These are phyloP conservation scores for Phytophthora idaei DNA, from an alignment of 352 stramenopile genomes.

Conservation along the genomic window DNA sequence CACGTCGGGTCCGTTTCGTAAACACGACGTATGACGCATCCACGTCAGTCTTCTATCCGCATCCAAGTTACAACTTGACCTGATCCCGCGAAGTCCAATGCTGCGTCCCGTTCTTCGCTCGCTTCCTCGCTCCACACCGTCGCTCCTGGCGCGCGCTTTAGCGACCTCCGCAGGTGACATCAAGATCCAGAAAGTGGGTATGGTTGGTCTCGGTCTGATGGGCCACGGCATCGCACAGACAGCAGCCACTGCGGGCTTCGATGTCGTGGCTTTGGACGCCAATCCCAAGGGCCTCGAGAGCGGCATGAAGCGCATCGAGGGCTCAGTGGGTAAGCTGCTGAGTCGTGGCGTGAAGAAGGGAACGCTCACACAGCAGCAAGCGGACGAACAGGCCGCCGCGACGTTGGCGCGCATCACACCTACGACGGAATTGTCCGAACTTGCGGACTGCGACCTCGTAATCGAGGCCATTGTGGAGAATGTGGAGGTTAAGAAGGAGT, in stretches of 20 bases:
- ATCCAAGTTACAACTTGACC: neutral
- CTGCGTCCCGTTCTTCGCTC: slow-evolving; percentile 21
- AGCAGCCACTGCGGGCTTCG: slow-evolving; percentile 81
- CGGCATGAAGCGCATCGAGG: slow-evolving; percentile 92
- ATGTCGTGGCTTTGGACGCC: slow-evolving; percentile 86
- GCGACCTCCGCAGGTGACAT: slow-evolving; percentile 39
- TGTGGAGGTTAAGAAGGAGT: slow-evolving; percentile 92
- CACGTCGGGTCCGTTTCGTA: slow-evolving; percentile 22
- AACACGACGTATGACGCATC: slow-evolving; percentile 26
- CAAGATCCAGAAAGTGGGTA: slow-evolving; percentile 90
- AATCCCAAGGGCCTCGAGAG: slow-evolving; percentile 78
- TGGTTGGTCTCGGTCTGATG: slow-evolving; percentile 97
- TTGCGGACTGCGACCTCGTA: slow-evolving; percentile 94
- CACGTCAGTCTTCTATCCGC: slow-evolving; percentile 22
- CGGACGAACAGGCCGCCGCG: slow-evolving; percentile 61
- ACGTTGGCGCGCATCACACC: slow-evolving; percentile 87
- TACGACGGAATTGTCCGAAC: slow-evolving; percentile 86
- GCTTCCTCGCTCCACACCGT: slow-evolving; percentile 20
- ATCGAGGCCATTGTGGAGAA: slow-evolving; percentile 99
- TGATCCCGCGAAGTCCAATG: slow-evolving; percentile 1
- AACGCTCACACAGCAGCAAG: slow-evolving; percentile 80
- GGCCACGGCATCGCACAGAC: slow-evolving; percentile 97
- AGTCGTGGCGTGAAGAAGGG: slow-evolving; percentile 89
- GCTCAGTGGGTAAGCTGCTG: slow-evolving; percentile 90
- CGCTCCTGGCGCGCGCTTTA: slow-evolving; percentile 28